These are phyloP conservation scores for Tolypocladium paradoxum DNA, from an alignment of 2,329 filamentous ascomycete species.

Conservation along the genomic window DNA sequence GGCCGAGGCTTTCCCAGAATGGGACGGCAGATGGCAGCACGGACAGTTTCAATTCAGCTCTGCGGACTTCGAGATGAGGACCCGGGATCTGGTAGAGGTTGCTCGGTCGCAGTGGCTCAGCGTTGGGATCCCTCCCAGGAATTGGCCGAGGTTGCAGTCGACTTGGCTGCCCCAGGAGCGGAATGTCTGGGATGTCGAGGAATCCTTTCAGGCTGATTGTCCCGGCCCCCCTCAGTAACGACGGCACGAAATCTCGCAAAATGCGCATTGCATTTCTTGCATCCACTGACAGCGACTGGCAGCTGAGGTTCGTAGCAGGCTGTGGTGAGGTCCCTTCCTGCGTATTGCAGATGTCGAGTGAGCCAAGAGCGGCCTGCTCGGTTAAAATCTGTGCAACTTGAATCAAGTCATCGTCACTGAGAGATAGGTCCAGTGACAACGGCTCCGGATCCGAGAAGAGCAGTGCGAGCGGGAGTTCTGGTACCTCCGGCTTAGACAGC, in stretches of 20 bases:
- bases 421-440: slow-evolving; percentile 29
- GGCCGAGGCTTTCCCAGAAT: slow-evolving; percentile 74
- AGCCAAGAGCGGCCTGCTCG: slow-evolving; percentile 53
- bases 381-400: slow-evolving; percentile 61
- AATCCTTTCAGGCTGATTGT: slow-evolving; percentile 34
- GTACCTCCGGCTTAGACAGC: slow-evolving; percentile 34
- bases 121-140: slow-evolving; percentile 27
- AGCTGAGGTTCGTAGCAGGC: slow-evolving; percentile 21
- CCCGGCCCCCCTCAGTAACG: slow-evolving; percentile 28
- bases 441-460: slow-evolving; percentile 53
- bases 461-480: slow-evolving; percentile 38
- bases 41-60: slow-evolving; percentile 59
- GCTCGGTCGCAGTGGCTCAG: slow-evolving; percentile 37
- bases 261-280: slow-evolving; percentile 38
- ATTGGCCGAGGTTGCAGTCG: slow-evolving; percentile 39
- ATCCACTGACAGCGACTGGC: slow-evolving; percentile 30
- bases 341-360: slow-evolving; percentile 22
- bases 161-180: slow-evolving; percentile 39
- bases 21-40: slow-evolving; percentile 62
- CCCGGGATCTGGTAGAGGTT: slow-evolving; percentile 53
- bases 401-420: slow-evolving; percentile 50
- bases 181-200: slow-evolving; percentile 47
- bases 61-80: slow-evolving; percentile 62
- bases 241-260: slow-evolving; percentile 33
- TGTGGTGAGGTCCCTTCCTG: slow-evolving; percentile 8